phyloP scores from a whole-genome alignment of 1,139 yeast genomes.

The Zhuliangozyma parablackwelliae region DNA sequence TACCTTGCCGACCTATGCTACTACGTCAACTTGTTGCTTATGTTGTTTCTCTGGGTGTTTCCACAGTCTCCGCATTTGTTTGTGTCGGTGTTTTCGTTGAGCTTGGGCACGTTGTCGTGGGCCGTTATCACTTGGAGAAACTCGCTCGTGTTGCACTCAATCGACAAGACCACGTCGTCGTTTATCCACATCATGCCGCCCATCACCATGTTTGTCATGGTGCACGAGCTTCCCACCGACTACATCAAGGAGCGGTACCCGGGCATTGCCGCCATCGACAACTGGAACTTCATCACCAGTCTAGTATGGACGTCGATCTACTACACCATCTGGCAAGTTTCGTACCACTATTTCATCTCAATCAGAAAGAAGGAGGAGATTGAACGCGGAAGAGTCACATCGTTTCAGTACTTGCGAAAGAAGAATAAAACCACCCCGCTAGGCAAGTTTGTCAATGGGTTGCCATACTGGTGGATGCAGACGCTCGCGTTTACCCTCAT shows the following conservation, averaged over 20 bases:
- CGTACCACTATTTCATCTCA: constrained; percentile 89
- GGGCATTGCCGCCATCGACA: constrained; percentile 64
- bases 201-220: constrained; percentile 78
- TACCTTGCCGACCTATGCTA: constrained; percentile 92
- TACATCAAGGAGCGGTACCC: constrained; percentile 62
- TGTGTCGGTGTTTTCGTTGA: constrained; percentile 78
- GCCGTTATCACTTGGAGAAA: constrained; percentile 97
- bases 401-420: constrained; percentile 78
- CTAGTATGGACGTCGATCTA: constrained; percentile 76
- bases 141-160: constrained; percentile 83
- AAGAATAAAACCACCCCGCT: constrained; percentile 59
- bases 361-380: constrained; percentile 75
- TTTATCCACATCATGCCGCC: constrained; percentile 93
- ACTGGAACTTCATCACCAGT: constrained; percentile 72
- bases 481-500: constrained; percentile 79
- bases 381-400: constrained; percentile 79
- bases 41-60: constrained; percentile 75
- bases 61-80: constrained; percentile 72
- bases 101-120: constrained; percentile 86
- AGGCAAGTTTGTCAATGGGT: constrained; percentile 75
- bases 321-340: constrained; percentile 87
- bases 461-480: constrained; percentile 81
- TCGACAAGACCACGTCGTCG: constrained; percentile 90
- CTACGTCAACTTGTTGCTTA: constrained; percentile 70
- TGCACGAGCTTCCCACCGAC: constrained; percentile 66